phyloP scores from a whole-genome alignment of 179 eudicot species.

The Actinidia polygama region DNA sequence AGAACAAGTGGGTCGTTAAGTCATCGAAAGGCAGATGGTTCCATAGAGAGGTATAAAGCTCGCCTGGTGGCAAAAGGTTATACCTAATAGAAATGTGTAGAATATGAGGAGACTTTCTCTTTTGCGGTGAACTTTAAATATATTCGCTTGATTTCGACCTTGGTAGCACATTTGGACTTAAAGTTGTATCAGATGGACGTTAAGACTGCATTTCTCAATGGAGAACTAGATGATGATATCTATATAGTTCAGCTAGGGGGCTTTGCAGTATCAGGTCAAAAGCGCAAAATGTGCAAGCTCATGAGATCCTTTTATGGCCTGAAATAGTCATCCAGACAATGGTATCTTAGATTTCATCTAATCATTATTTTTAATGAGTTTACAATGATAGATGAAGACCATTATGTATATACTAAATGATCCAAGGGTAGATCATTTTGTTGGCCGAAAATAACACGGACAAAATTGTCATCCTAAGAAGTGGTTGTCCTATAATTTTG shows the following conservation, averaged over 20 bases:
- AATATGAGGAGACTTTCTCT: not conserved
- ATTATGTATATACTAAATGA: not conserved
- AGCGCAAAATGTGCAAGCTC: not conserved
- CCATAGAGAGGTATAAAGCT: not conserved
- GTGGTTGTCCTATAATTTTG: not conserved
- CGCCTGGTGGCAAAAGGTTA: not conserved
- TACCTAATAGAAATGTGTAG: not conserved
- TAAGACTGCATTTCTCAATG: not conserved
- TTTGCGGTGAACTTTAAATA: not conserved
- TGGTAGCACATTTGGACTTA: not conserved
- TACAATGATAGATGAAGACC: not conserved
- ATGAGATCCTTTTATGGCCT: not conserved
- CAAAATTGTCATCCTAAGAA: no score
- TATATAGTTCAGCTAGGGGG: not conserved
- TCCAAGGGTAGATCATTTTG: not conserved
- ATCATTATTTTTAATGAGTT: not conserved
- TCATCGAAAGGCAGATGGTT: not conserved
- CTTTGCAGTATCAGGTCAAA: not conserved
- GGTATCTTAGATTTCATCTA: not conserved
- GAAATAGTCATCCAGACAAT: not conserved
- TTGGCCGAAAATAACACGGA: not conserved
- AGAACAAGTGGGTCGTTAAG: not conserved
- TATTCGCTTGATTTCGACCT: not conserved
- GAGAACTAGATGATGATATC: not conserved
- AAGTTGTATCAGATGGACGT: not conserved